Conservation (phyloP, 1,139 yeast species). For the Pichia sp. region DNA sequence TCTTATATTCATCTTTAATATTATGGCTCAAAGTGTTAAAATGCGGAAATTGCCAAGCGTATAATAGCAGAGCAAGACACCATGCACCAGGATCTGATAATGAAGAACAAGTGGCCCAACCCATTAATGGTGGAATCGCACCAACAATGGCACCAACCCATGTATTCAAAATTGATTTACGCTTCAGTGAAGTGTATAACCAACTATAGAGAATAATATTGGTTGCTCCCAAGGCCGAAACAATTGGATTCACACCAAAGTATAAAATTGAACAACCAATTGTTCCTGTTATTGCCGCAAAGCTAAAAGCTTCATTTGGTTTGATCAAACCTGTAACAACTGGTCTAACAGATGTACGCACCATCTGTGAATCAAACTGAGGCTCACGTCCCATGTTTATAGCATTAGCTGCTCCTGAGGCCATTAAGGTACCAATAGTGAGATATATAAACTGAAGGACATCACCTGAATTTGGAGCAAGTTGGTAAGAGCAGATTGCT, state of each 20-base stretch:
- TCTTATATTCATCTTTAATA: conserved; percentile 77
- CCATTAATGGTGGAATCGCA: conserved; percentile 98
- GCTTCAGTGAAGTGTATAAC: conserved; percentile 82
- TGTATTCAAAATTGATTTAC: conserved; percentile 79
- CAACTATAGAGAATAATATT: conserved; percentile 83
- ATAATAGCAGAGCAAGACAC: conserved; percentile 83
- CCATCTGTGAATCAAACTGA: conserved; percentile 79
- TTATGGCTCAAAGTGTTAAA: conserved; percentile 88
- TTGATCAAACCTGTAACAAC: conserved; percentile 78
- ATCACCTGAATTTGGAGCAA: conserved; percentile 76
- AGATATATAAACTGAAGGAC: conserved; percentile 60
- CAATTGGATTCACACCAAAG: conserved; percentile 79
- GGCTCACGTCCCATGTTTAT: conserved; percentile 97
- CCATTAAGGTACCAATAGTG: conserved; percentile 77
- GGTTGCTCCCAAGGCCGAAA: conserved; percentile 65
- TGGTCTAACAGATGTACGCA: conserved; percentile 83
- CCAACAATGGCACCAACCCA: conserved; percentile 99
- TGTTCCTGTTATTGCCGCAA: conserved; percentile 69
- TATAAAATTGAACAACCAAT: conserved; percentile 63
- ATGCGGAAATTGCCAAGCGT: conserved; percentile 99
- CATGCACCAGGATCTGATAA: conserved; percentile 86
- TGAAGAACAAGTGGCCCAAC: conserved; percentile 95
- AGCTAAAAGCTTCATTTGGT: conserved; percentile 66
- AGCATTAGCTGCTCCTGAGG: conserved; percentile 94
- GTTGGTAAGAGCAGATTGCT: conserved; percentile 88